These are phyloP conservation scores for Ailanthus altissimus DNA, from an alignment of 345 rosid genomes.

Conservation along the genomic window DNA sequence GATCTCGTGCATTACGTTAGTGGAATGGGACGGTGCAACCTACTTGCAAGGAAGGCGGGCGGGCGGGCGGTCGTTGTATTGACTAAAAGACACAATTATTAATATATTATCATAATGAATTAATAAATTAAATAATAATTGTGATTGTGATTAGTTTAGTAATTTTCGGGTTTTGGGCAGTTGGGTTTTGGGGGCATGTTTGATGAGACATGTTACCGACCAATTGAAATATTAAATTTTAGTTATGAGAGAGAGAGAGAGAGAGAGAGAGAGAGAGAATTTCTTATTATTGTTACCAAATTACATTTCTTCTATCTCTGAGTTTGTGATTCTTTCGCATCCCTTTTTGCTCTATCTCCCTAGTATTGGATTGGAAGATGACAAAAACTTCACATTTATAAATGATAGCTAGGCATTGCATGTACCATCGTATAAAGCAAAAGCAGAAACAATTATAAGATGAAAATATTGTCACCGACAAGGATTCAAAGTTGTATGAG, in stretches of 20 bases:
- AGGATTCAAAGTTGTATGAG: no score
- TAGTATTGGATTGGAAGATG: no score
- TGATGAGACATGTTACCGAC: constrained; percentile 33
- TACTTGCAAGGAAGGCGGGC: constrained; percentile 4
- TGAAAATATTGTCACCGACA: no score
- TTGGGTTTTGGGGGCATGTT: constrained; percentile 17
- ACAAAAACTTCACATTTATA: no score
- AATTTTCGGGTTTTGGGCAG: constrained; percentile 18
- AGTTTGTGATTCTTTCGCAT: no score
- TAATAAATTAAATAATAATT: neutral
- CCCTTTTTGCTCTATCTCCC: no score
- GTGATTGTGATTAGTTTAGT: neutral
- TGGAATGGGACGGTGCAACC: constrained; percentile 44
- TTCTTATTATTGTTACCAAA: no score
- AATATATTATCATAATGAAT: neutral
- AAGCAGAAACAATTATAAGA: no score
- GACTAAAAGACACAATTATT: neutral
- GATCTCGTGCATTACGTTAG: constrained; percentile 33
- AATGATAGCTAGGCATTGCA: no score
- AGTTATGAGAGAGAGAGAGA: neutral
- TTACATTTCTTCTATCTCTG: no score
- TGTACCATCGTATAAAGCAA: no score
- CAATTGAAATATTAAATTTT: constrained; percentile 26
- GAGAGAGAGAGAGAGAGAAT: no score
- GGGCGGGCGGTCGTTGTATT: constrained; percentile 5